phyloP scores from a whole-genome alignment of 2,329 filamentous ascomycete species.

The Nemania diffusa region DNA sequence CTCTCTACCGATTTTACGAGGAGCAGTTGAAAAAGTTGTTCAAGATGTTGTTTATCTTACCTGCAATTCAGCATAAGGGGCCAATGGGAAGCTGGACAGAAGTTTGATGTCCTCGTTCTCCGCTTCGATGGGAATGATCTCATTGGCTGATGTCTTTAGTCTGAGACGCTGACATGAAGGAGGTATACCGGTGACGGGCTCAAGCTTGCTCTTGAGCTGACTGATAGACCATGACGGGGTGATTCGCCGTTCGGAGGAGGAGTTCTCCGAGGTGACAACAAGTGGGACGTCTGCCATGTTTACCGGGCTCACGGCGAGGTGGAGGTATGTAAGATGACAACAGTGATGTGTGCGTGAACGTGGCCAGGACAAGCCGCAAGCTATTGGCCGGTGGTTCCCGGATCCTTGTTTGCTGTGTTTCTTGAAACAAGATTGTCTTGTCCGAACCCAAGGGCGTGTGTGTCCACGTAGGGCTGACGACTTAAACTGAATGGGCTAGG shows the following conservation, averaged over 20 bases:
- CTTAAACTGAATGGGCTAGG: conserved; percentile 20
- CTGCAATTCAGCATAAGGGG: conserved; percentile 80
- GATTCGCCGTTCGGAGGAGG: conserved; percentile 87
- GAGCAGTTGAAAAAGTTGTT: background rate
- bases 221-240: conserved; percentile 91
- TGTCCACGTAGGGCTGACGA: conserved; percentile 37
- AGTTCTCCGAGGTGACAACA: conserved; percentile 78
- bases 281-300: conserved; percentile 79
- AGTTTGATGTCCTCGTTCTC: conserved; percentile 76
- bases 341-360: conserved; percentile 31
- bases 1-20: background rate
- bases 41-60: conserved; percentile 65
- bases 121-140: conserved; percentile 73
- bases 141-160: conserved; percentile 71
- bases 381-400: conserved; percentile 12
- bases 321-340: conserved; percentile 29
- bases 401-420: conserved; percentile 25
- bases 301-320: conserved; percentile 11
- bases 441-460: conserved; percentile 16
- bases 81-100: conserved; percentile 73
- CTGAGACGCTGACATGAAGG: conserved; percentile 80
- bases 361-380: conserved; percentile 16
- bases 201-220: conserved; percentile 86
- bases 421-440: conserved; percentile 23
- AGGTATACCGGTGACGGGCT: conserved; percentile 92